Percentiles rank a stretch among this genome's conserved stretches.
phyloP scores from a whole-genome alignment of 2,329 filamentous ascomycete genomes.

The Chrysoporthe puriensis region DNA sequence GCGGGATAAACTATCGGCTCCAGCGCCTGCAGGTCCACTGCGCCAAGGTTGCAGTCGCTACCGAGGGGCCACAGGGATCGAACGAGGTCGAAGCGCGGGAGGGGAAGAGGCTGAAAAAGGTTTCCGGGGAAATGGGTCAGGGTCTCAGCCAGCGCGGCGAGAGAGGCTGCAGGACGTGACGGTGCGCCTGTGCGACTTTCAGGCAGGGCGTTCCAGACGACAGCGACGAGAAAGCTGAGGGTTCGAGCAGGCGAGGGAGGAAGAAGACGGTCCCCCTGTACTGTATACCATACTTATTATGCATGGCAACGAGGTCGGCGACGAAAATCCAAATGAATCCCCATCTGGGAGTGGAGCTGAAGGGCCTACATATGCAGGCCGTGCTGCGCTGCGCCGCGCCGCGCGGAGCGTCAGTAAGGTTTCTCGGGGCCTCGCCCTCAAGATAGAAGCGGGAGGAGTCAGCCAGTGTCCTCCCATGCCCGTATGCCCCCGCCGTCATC shows the following conservation, averaged over 20 bases:
- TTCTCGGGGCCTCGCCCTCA: slow-evolving; percentile 9
- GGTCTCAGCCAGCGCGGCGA: background rate
- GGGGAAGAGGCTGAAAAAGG: background rate
- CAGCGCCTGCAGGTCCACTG: slow-evolving; percentile 12
- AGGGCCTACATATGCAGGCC: slow-evolving; percentile 3
- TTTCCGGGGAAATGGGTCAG: background rate
- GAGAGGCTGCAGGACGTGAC: too few relatives aligned
- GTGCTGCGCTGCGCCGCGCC: background rate
- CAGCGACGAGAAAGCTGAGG: background rate
- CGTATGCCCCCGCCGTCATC: slow-evolving; percentile 6
- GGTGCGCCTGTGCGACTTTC: too few relatives aligned
- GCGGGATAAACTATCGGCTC: background rate
- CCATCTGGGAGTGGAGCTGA: slow-evolving; percentile 11
- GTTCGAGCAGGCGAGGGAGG: background rate
- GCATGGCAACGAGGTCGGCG: slow-evolving; percentile 8
- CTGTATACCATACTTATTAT: background rate
- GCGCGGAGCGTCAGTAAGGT: too few relatives aligned
- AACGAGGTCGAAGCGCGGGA: background rate
- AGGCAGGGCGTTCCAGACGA: background rate
- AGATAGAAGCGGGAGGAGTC: background rate
- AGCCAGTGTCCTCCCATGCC: background rate
- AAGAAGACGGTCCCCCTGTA: background rate
- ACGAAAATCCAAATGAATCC: slow-evolving; percentile 8
- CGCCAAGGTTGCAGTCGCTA: background rate
- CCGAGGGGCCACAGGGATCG: background rate